phyloP scores from a whole-genome alignment of 495 filamentous ascomycete genomes.

The Parmelia sp. region DNA sequence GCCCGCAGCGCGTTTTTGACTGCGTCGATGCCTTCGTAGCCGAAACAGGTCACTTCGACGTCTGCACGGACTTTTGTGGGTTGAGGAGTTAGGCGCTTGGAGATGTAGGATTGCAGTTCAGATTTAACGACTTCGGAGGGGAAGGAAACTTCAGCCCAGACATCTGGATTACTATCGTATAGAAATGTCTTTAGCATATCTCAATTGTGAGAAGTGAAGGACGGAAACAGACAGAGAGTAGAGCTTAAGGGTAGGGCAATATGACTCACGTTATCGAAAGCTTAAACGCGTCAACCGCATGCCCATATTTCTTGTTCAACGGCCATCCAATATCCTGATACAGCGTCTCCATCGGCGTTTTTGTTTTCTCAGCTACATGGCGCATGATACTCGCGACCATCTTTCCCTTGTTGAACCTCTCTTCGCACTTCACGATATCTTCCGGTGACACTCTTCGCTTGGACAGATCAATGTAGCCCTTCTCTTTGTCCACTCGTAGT shows the following conservation, averaged over 20 bases:
- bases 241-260: neutral
- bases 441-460: slow-evolving; percentile 97
- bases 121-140: slow-evolving; percentile 76
- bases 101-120: slow-evolving; percentile 87
- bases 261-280: slow-evolving; percentile 83
- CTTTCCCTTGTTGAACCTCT: slow-evolving; percentile 99
- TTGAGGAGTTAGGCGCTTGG: slow-evolving; percentile 91
- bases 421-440: slow-evolving; percentile 96
- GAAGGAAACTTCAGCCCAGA: slow-evolving; percentile 89
- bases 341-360: slow-evolving; percentile 83
- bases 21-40: slow-evolving; percentile 96
- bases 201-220: neutral
- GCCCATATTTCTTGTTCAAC: slow-evolving; percentile 93
- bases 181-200: slow-evolving; percentile 18
- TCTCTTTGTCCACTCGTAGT: slow-evolving; percentile 96
- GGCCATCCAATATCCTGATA: slow-evolving; percentile 96
- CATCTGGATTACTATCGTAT: slow-evolving; percentile 70
- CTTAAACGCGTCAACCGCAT: slow-evolving; percentile 97
- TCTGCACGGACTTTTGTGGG: slow-evolving; percentile 97
- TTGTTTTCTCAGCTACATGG: slow-evolving; percentile 95
- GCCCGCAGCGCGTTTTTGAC: slow-evolving; percentile 73
- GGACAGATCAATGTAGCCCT: slow-evolving; percentile 96
- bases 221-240: neutral
- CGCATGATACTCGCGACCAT: slow-evolving; percentile 97
- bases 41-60: slow-evolving; percentile 96